phyloP scores from a whole-genome alignment of 2,329 filamentous ascomycete genomes.

The Aspergillus vadensis region DNA sequence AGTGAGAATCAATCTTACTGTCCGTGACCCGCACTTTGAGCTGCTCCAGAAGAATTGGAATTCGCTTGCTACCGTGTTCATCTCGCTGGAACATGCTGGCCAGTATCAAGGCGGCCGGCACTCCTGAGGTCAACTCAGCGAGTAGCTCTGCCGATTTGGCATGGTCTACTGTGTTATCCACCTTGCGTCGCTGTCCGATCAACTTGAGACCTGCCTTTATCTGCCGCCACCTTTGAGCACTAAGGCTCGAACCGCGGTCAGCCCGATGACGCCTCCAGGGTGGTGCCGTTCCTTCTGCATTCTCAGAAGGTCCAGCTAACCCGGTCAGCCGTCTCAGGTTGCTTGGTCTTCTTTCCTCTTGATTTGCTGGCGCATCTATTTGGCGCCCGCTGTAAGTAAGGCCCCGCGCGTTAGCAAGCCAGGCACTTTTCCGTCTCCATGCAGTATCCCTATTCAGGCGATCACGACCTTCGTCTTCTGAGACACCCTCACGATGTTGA shows the following conservation, averaged over 20 bases:
- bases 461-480: conserved; percentile 74
- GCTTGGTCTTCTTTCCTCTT: conserved; percentile 59
- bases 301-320: conserved; percentile 63
- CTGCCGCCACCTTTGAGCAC: conserved; percentile 84
- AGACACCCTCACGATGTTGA: conserved; percentile 65
- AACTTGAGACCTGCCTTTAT: conserved; percentile 88
- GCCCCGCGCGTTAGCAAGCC: conserved; percentile 52
- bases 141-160: conserved; percentile 95
- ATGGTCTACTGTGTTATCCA: conserved; percentile 83
- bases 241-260: conserved; percentile 70
- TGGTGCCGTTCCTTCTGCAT: conserved; percentile 64
- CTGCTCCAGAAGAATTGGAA: conserved; percentile 93
- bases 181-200: conserved; percentile 73
- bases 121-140: conserved; percentile 89
- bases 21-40: conserved; percentile 85
- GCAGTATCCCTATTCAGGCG: conserved; percentile 57
- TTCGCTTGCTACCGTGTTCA: conserved; percentile 91
- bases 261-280: conserved; percentile 53
- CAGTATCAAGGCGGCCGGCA: conserved; percentile 88
- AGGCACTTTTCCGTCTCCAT: conserved; percentile 63
- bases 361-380: conserved; percentile 51
- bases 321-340: conserved; percentile 68
- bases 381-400: conserved; percentile 53
- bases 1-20: conserved; percentile 65
- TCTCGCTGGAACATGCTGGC: conserved; percentile 98